Evolutionary conservation across 352 stramenopile genomes (phyloP).

Genomic region (Pythium brassicae): DNA sequence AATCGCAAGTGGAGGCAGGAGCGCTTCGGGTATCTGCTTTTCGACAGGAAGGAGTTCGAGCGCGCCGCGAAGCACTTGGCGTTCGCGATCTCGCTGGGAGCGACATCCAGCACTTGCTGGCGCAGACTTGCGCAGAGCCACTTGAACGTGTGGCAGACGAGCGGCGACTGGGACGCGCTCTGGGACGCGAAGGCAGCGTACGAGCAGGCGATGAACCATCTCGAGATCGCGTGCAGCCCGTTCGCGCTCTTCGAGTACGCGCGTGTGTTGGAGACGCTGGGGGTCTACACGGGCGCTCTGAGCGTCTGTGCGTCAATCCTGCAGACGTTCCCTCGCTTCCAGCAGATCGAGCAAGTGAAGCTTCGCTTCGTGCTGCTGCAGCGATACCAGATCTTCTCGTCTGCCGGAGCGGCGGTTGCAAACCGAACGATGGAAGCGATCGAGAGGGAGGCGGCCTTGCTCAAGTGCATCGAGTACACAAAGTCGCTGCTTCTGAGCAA

Average conservation of each 20-base stretch:
- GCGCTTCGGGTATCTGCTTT: slow-evolving; percentile 52
- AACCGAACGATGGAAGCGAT: slow-evolving; percentile 6
- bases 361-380: slow-evolving; percentile 54
- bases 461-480: slow-evolving; percentile 49
- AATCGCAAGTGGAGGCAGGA: slow-evolving; percentile 66
- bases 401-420: background rate
- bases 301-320: slow-evolving; percentile 45
- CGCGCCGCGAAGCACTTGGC: slow-evolving; percentile 39
- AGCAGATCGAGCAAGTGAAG: slow-evolving; percentile 29
- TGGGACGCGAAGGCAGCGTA: slow-evolving; percentile 58
- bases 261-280: slow-evolving; percentile 43
- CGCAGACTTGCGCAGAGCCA: slow-evolving; percentile 53
- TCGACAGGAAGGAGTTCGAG: slow-evolving; percentile 31
- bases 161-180: slow-evolving; percentile 50
- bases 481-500: slow-evolving; percentile 46
- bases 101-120: slow-evolving; percentile 39
- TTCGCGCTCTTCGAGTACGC: slow-evolving; percentile 48
- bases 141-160: slow-evolving; percentile 35
- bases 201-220: slow-evolving; percentile 43
- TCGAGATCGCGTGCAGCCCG: slow-evolving; percentile 49
- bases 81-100: slow-evolving; percentile 46
- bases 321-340: slow-evolving; percentile 49
- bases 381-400: slow-evolving; percentile 43
- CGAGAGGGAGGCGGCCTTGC: slow-evolving; percentile 25
- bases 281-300: slow-evolving; percentile 40